These are phyloP conservation scores for Penicillium rolfsii DNA, from an alignment of 2,329 filamentous ascomycete genomes.

Conservation along the genomic window DNA sequence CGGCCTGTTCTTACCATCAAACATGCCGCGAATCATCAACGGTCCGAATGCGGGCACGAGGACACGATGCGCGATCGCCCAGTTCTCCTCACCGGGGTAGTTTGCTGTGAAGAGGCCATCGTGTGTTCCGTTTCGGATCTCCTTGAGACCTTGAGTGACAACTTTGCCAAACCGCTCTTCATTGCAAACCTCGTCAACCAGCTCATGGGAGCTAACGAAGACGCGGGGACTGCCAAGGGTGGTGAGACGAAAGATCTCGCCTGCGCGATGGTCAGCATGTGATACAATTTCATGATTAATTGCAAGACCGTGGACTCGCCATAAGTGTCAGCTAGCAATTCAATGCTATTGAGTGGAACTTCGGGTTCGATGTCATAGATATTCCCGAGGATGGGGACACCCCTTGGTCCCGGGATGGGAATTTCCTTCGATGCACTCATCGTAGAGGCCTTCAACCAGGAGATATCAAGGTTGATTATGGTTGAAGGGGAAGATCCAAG, in stretches of 20 bases:
- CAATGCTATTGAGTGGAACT: conserved; percentile 60
- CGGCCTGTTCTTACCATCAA: conserved; percentile 33
- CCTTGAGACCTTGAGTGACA: conserved; percentile 53
- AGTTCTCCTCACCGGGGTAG: conserved; percentile 55
- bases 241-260: conserved; percentile 62
- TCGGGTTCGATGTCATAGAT: conserved; percentile 64
- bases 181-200: conserved; percentile 67
- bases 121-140: conserved; percentile 63
- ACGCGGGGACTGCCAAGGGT: conserved; percentile 53
- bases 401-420: conserved; percentile 66
- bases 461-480: neutral
- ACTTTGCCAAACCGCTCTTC: conserved; percentile 68
- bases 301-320: conserved; percentile 51
- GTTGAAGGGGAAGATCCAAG: neutral
- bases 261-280: conserved; percentile 36
- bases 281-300: neutral
- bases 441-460: conserved; percentile 4
- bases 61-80: conserved; percentile 63
- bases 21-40: conserved; percentile 50
- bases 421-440: conserved; percentile 27
- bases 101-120: conserved; percentile 69
- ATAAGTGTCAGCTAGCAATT: conserved; percentile 65
- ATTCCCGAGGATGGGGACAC: conserved; percentile 69
- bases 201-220: conserved; percentile 56
- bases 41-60: conserved; percentile 55